Evolutionary conservation across 2,329 filamentous ascomycete species (phyloP), one percentile per base, ranked within the genome.

Genomic region (Dactylellina drechsleri): DNA sequence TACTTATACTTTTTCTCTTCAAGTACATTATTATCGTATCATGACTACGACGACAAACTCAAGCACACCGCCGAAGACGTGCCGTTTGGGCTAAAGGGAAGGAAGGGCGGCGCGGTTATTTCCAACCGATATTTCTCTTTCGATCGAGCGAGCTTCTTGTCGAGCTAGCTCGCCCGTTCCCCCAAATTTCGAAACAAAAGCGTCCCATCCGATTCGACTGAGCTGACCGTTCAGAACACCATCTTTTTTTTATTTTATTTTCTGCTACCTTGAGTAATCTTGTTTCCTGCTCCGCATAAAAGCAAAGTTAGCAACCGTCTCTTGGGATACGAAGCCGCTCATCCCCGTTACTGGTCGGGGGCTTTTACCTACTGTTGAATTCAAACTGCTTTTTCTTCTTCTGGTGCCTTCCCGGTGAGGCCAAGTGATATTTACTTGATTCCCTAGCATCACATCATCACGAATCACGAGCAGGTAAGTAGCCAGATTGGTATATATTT

Each of bases 161-260:
- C 31, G 31, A 36, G 31, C 31, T 50, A 71, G 66, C 52, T 56
- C 64, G 64, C 65, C 71, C 64, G 71, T 75, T 75, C 71, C 71
- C 71, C 71, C 64, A 36, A 36, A 36, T 36, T 36, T 36, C 31
- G 31, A 75, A 67, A 75, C 71, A 75, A 52, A 68, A 59, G 64
- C 64, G 64, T 62, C 70, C 64, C 70, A 74, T 67, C 70, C 70
- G 64, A 74, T 74, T 74, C 53, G 64, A 60, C 64, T 64, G 49
- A 36, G 36, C 60, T 15, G 18, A 20, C 40, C 31, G 16, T 28
- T 10, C 60, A 45, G 18, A 50, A 15, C 70, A 66, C 62, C 68
- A 66, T 40, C 57, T 26, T 40, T 41, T 54, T 47, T 58, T 31
- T 60, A 36, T 36, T 36, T 36, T 36, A 36, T 36, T 36, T 36